Percentiles rank a stretch among this genome's conserved stretches.
Conservation (phyloP, 2,329 filamentous ascomycete genomes). For the Fusarium torulosum region DNA sequence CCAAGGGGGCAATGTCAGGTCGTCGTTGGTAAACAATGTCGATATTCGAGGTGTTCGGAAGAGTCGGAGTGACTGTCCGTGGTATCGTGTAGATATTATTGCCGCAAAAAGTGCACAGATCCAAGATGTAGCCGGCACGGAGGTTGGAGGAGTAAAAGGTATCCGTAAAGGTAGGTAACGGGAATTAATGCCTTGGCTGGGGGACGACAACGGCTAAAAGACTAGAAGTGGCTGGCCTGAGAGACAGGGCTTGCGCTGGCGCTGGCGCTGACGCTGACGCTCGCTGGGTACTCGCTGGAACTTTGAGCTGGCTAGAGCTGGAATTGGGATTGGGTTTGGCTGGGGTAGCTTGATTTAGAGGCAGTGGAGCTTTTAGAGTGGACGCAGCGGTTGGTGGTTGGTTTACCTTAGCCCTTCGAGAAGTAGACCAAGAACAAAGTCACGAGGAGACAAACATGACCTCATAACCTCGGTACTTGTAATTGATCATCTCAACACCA, state of each 20-base stretch:
- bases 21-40: conserved; percentile 11
- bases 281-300: no score
- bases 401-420: conserved; percentile 18
- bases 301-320: conserved; percentile 10
- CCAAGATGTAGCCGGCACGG: conserved; percentile 17
- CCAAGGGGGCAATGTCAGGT: conserved; percentile 12
- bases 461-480: conserved; percentile 29
- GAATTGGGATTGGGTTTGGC: no score
- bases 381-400: conserved; percentile 19
- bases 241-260: conserved; percentile 28
- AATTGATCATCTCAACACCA: conserved; percentile 15
- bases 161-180: not conserved
- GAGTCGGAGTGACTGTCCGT: conserved; percentile 26
- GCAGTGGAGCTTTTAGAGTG: conserved; percentile 18
- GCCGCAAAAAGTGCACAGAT: conserved; percentile 10
- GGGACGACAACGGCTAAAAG: conserved; percentile 30
- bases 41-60: conserved; percentile 22
- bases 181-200: conserved; percentile 19
- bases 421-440: conserved; percentile 26
- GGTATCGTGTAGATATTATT: conserved; percentile 4
- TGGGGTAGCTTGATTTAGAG: conserved; percentile 26
- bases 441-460: conserved; percentile 43
- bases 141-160: conserved; percentile 19
- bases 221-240: conserved; percentile 31
- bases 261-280: conserved; percentile 16